Conservation (phyloP, 2,329 filamentous ascomycete species). For the Cladosporium sp. region DNA sequence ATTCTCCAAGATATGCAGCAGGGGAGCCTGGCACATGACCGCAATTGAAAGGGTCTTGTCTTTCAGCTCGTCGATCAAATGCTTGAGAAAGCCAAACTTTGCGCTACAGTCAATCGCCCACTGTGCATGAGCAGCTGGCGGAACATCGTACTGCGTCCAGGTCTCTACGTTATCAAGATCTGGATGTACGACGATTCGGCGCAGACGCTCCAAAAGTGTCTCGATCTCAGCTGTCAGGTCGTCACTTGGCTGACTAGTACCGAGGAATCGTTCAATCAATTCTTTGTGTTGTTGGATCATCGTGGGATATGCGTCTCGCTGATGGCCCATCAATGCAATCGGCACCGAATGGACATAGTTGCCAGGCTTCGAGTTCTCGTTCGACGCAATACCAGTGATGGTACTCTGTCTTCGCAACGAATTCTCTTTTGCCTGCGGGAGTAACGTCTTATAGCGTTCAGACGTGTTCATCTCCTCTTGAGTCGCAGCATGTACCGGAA, state of each 20-base stretch:
- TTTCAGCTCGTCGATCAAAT: constrained; percentile 27
- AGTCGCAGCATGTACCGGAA: constrained; percentile 21
- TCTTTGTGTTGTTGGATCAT: constrained; percentile 20
- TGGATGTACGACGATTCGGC: constrained; percentile 27
- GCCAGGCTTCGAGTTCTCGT: constrained; percentile 1
- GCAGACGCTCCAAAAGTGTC: constrained; percentile 24
- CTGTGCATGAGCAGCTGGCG: constrained; percentile 24
- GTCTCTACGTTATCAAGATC: constrained; percentile 33
- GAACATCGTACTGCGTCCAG: constrained; percentile 24
- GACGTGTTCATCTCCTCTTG: constrained; percentile 32
- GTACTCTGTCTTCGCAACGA: constrained; percentile 11
- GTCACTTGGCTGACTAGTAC: constrained; percentile 13
- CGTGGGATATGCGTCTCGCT: constrained; percentile 29
- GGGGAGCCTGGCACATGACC: constrained; percentile 26
- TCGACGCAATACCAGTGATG: constrained; percentile 3
- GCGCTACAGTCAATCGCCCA: constrained; percentile 33
- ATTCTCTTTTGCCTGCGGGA: constrained; percentile 20
- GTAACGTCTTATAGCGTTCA: constrained; percentile 30
- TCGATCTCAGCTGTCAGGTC: constrained; percentile 20
- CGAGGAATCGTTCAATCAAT: constrained; percentile 25
- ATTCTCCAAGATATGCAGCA: constrained; percentile 29
- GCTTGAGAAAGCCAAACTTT: constrained; percentile 34
- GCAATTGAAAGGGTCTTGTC: constrained; percentile 25
- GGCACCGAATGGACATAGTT: constrained; percentile 24
- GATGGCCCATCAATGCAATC: constrained; percentile 25